These are phyloP conservation scores for Tagetes patula DNA, from an alignment of 129 eudicot species.

Conservation along the genomic window DNA sequence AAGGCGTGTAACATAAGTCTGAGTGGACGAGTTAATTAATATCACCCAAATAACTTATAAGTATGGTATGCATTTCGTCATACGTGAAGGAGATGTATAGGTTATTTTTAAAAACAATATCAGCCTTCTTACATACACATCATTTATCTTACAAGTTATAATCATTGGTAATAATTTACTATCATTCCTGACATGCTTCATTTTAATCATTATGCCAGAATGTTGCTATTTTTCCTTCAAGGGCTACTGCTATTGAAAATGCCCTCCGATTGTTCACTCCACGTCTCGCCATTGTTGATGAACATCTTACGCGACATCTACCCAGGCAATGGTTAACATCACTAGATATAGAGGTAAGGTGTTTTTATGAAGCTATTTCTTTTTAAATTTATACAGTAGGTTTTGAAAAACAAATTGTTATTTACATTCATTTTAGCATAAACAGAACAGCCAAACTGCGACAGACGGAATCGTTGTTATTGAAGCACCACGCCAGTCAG, in stretches of 20 bases:
- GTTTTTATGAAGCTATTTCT: background rate
- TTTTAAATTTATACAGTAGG: background rate
- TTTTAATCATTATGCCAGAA: slow-evolving; percentile 47
- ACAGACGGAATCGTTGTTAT: slow-evolving; percentile 70
- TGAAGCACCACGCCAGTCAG: slow-evolving; percentile 97
- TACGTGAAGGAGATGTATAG: background rate
- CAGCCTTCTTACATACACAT: slow-evolving; percentile 15
- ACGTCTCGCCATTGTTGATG: slow-evolving; percentile 95
- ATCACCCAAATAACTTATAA: background rate
- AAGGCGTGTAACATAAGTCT: slow-evolving; percentile 10
- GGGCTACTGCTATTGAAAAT: slow-evolving; percentile 90
- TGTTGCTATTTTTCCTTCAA: slow-evolving; percentile 93
- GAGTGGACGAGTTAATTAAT: background rate
- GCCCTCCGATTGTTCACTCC: slow-evolving; percentile 81
- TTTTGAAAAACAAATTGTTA: slow-evolving; percentile 5
- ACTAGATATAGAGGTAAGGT: slow-evolving; percentile 62
- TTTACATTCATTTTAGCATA: slow-evolving; percentile 38
- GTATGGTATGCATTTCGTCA: background rate
- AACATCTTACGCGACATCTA: slow-evolving; percentile 66
- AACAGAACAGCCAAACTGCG: slow-evolving; percentile 32
- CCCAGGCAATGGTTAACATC: slow-evolving; percentile 94
- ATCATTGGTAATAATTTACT: background rate
- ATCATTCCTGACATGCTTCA: slow-evolving; percentile 26
- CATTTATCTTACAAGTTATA: slow-evolving; percentile 7
- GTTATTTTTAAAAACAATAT: slow-evolving; percentile 1